Conservation (phyloP, 495 filamentous ascomycete species). For the Evansstolkia leycettana region DNA sequence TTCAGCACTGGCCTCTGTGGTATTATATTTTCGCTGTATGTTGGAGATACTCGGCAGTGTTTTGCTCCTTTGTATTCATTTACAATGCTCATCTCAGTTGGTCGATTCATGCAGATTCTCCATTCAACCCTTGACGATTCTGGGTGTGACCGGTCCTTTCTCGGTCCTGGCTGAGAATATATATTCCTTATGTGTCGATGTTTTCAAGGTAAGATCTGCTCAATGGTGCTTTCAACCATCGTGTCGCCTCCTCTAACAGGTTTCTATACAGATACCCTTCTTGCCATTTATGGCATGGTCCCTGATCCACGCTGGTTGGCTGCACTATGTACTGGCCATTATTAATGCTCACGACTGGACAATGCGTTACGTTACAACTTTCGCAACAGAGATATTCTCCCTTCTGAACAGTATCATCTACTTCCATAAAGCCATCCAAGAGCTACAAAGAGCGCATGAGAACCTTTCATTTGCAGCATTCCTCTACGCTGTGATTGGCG, state of each 20-base stretch:
- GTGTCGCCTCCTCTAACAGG: background rate
- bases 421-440: slow-evolving; percentile 62
- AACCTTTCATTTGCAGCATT: slow-evolving; percentile 54
- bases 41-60: background rate
- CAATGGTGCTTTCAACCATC: background rate
- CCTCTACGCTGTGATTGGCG: slow-evolving; percentile 58
- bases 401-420: slow-evolving; percentile 64
- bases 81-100: background rate
- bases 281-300: slow-evolving; percentile 67
- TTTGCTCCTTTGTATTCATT: background rate
- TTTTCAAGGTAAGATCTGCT: slow-evolving; percentile 37
- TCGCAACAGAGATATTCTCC: slow-evolving; percentile 59
- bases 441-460: slow-evolving; percentile 48
- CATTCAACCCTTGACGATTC: slow-evolving; percentile 57
- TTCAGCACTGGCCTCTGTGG: slow-evolving; percentile 60
- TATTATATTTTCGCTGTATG: slow-evolving; percentile 52
- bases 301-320: slow-evolving; percentile 57
- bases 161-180: slow-evolving; percentile 62
- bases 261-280: slow-evolving; percentile 45
- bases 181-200: slow-evolving; percentile 43
- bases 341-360: slow-evolving; percentile 69
- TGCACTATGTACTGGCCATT: slow-evolving; percentile 57
- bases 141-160: slow-evolving; percentile 64
- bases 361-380: slow-evolving; percentile 65
- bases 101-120: slow-evolving; percentile 34